A percentile compares a stretch with the other conserved stretches of the same genome.
phyloP scores from a whole-genome alignment of 2,329 filamentous ascomycete genomes.

The Penicillium sp. region DNA sequence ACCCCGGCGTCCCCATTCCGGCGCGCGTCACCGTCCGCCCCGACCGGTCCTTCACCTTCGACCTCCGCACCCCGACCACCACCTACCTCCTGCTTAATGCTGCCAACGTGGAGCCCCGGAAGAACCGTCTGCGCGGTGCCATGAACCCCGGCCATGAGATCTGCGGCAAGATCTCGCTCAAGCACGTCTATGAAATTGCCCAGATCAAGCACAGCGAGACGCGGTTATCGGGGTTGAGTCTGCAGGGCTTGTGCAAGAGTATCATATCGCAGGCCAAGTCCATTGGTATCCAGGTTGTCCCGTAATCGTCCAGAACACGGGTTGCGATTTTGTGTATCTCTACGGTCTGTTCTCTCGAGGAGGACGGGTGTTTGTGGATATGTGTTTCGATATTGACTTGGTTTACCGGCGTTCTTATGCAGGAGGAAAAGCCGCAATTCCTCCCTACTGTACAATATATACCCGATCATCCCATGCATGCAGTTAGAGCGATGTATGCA shows the following conservation, averaged over 20 bases:
- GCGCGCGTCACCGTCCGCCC: constrained; percentile 87
- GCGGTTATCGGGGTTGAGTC: constrained; percentile 64
- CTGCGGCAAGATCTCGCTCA: constrained; percentile 82
- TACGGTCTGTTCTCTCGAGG: background rate
- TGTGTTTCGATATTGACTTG: constrained; percentile 6
- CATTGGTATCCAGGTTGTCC: constrained; percentile 67
- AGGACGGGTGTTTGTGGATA: constrained; percentile 1
- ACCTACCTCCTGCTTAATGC: constrained; percentile 83
- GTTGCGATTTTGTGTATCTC: constrained; percentile 1
- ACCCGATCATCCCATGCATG: constrained; percentile 25
- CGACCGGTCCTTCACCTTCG: constrained; percentile 89
- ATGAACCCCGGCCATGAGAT: constrained; percentile 68
- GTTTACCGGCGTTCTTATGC: constrained; percentile 24
- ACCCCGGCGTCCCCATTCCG: constrained; percentile 77
- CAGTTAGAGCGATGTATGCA: constrained; percentile 21
- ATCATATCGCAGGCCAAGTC: constrained; percentile 72
- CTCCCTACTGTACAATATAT: constrained; percentile 23
- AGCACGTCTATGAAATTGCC: constrained; percentile 96
- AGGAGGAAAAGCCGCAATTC: constrained; percentile 8
- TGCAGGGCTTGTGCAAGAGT: constrained; percentile 68
- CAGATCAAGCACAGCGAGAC: constrained; percentile 85
- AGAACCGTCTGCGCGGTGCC: constrained; percentile 72
- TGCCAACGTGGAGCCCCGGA: constrained; percentile 65
- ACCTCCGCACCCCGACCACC: constrained; percentile 89
- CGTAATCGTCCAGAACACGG: constrained; percentile 39